Percentiles rank a stretch among this genome's conserved stretches.
These are phyloP conservation scores for Schizophyllum commune DNA, from an alignment of 1,284 basidiomycete genomes.

Conservation along the genomic window DNA sequence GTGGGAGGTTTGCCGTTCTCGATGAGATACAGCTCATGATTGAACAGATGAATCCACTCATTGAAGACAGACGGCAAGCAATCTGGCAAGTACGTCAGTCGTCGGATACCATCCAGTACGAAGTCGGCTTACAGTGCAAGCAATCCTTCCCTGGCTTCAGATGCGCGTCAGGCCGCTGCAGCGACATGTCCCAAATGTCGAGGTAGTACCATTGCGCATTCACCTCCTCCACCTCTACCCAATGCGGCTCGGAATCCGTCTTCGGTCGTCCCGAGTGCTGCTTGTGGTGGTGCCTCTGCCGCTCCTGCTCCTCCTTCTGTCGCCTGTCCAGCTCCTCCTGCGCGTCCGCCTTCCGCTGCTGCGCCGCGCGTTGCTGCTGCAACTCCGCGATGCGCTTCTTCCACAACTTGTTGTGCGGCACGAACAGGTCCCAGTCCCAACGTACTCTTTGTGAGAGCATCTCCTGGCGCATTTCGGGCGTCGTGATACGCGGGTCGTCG, in stretches of 20 bases:
- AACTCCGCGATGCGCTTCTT: neutral
- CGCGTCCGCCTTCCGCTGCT: too few species aligned
- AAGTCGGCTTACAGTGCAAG: constrained; percentile 5
- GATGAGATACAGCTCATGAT: neutral
- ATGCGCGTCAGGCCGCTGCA: constrained; percentile 7
- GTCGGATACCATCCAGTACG: neutral
- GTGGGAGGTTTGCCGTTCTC: too few species aligned
- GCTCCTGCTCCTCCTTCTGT: too few species aligned
- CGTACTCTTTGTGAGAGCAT: neutral
- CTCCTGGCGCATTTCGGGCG: neutral
- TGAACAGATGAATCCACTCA: constrained; percentile 4
- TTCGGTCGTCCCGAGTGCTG: too few species aligned
- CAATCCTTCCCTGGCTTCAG: constrained; percentile 6
- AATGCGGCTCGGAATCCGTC: too few species aligned
- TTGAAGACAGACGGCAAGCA: constrained; percentile 3
- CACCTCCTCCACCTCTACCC: neutral
- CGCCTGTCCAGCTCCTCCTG: too few species aligned
- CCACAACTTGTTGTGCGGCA: constrained; percentile 3
- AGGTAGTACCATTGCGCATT: constrained; percentile 4
- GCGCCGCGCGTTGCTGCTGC: neutral
- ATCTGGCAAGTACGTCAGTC: neutral
- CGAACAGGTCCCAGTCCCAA: constrained; percentile 8
- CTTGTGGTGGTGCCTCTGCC: too few species aligned
- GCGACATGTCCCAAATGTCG: constrained; percentile 5
- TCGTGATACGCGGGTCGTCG: too few species aligned